Evolutionary conservation across 23 red algal species (phyloP).

Genomic region (Gracilariopsis chorda): DNA sequence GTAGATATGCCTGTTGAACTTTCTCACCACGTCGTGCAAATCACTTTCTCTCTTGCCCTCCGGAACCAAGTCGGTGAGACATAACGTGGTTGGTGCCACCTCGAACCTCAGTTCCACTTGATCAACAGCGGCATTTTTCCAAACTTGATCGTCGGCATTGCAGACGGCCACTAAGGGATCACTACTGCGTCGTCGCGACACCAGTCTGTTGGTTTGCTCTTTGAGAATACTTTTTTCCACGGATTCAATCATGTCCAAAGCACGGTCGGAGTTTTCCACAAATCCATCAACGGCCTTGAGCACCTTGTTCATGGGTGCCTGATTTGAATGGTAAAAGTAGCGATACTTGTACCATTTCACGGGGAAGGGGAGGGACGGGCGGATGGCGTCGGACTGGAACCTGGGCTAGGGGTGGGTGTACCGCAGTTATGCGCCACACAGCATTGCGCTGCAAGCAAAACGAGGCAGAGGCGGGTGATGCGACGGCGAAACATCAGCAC

Average conservation of each 20-base stretch:
- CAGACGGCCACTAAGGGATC: neutral
- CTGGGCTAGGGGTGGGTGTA: too few relatives aligned
- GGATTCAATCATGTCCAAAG: neutral
- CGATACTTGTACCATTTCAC: neutral
- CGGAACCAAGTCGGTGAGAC: neutral
- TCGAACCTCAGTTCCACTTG: neutral
- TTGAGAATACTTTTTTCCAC: neutral
- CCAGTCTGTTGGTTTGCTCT: neutral
- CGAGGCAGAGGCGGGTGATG: too few relatives aligned
- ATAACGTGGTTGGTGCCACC: neutral
- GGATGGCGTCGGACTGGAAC: too few relatives aligned
- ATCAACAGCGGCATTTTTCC: neutral
- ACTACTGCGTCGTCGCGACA: neutral
- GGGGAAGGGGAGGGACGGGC: too few relatives aligned
- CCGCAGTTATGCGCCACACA: too few relatives aligned
- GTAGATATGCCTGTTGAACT: neutral
- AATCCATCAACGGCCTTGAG: neutral
- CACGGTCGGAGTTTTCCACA: neutral
- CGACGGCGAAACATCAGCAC: too few relatives aligned
- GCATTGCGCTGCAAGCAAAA: too few relatives aligned
- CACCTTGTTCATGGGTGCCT: conserved; percentile 1
- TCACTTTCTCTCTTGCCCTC: neutral
- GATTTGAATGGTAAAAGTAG: neutral
- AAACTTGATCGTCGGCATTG: neutral
- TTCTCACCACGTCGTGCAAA: neutral